A percentile compares a stretch with the other conserved stretches of the same genome.
These are phyloP conservation scores for Syzygium jambos DNA, from an alignment of 345 rosid species.

Conservation along the genomic window DNA sequence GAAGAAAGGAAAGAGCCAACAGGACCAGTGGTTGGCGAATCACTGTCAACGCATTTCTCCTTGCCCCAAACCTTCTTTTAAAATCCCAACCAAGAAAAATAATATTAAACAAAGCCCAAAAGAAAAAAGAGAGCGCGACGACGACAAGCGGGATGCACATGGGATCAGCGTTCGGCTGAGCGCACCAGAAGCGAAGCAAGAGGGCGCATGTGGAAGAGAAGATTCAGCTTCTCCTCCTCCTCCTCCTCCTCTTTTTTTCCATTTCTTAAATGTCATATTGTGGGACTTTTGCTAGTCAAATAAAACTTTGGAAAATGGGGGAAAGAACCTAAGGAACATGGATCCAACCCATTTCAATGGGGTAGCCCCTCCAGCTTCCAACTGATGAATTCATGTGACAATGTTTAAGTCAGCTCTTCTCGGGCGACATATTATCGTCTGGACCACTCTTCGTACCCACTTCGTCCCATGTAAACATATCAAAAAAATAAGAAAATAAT, in stretches of 20 bases:
- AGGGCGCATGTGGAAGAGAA: conserved; percentile 20
- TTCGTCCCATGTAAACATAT: not conserved
- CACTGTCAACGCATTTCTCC: conserved; percentile 19
- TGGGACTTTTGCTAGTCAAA: not conserved
- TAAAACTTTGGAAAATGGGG: not conserved
- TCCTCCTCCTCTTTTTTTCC: not conserved
- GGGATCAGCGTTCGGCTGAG: conserved; percentile 21
- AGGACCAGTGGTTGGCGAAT: conserved; percentile 25
- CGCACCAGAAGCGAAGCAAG: conserved; percentile 2
- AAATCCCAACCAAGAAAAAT: not conserved
- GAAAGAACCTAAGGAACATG: conserved; percentile 20
- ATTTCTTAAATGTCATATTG: not conserved
- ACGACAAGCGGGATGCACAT: conserved; percentile 26
- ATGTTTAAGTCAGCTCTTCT: conserved; percentile 12
- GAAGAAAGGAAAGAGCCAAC: not conserved
- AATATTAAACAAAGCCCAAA: not conserved
- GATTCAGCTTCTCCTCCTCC: conserved; percentile 1
- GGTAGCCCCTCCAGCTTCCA: conserved; percentile 10
- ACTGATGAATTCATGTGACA: conserved; percentile 45
- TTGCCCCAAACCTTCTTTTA: not conserved
- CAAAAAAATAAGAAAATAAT: not conserved
- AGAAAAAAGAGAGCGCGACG: conserved; percentile 1
- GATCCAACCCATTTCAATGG: conserved; percentile 33
- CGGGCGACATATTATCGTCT: not conserved
- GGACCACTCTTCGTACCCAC: not conserved